These are phyloP conservation scores for Exsudoporus floridanus DNA, from an alignment of 1,284 basidiomycete genomes.

Conservation along the genomic window DNA sequence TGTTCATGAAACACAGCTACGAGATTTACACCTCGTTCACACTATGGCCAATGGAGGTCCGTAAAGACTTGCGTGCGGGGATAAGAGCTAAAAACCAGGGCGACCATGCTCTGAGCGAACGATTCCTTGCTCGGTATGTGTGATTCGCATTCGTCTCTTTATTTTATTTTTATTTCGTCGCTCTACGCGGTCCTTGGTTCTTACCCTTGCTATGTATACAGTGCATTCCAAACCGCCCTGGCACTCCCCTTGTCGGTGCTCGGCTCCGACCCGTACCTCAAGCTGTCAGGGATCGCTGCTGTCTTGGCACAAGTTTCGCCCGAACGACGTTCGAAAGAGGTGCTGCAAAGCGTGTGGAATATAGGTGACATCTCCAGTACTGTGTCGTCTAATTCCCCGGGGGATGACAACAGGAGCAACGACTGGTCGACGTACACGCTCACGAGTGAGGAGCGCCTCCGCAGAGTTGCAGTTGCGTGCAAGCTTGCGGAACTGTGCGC, in stretches of 20 bases:
- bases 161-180: neutral
- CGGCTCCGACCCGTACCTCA: slow-evolving; percentile 57
- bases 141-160: neutral
- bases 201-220: slow-evolving; percentile 28
- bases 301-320: slow-evolving; percentile 63
- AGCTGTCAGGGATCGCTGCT: slow-evolving; percentile 69
- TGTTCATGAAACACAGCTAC: slow-evolving; percentile 44
- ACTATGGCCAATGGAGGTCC: slow-evolving; percentile 58
- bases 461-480: slow-evolving; percentile 62
- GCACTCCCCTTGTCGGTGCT: slow-evolving; percentile 50
- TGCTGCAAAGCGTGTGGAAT: slow-evolving; percentile 47
- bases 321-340: slow-evolving; percentile 51
- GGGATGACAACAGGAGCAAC: neutral
- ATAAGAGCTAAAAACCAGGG: slow-evolving; percentile 62
- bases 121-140: slow-evolving; percentile 55
- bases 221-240: slow-evolving; percentile 62
- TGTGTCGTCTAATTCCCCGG: slow-evolving; percentile 1
- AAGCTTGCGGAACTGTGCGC: slow-evolving; percentile 63
- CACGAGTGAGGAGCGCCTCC: slow-evolving; percentile 50
- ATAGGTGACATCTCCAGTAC: slow-evolving; percentile 6
- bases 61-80: slow-evolving; percentile 62
- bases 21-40: slow-evolving; percentile 60
- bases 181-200: neutral
- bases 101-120: slow-evolving; percentile 54
- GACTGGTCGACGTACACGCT: slow-evolving; percentile 32